Evolutionary conservation across 768 basidiomycete species (phyloP).

Genomic region (Mycena sanguinolenta): DNA sequence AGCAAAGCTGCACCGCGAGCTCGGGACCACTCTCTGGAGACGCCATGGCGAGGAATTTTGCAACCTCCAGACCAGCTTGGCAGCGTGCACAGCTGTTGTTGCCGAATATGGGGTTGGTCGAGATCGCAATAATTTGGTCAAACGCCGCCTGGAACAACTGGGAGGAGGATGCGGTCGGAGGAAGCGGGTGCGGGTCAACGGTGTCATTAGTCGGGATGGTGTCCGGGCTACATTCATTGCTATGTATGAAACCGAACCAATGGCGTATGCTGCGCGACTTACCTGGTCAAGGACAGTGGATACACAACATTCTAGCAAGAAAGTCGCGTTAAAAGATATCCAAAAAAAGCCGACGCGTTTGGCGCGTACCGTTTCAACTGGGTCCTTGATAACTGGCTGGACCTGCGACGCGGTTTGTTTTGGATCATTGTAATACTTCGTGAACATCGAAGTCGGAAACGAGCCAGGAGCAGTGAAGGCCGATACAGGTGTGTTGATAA

Average conservation of each 20-base stretch:
- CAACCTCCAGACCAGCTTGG: constrained; percentile 70
- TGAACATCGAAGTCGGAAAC: constrained; percentile 76
- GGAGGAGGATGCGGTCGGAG: constrained; percentile 63
- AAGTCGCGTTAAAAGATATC: not conserved
- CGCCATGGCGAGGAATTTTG: constrained; percentile 75
- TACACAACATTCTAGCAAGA: constrained; percentile 66
- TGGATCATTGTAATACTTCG: constrained; percentile 79
- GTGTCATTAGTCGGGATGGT: constrained; percentile 71
- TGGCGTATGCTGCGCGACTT: not conserved
- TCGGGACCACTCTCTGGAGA: constrained; percentile 72
- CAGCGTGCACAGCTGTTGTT: constrained; percentile 70
- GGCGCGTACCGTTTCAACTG: constrained; percentile 64
- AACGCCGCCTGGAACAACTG: constrained; percentile 66
- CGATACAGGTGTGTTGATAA: constrained; percentile 37
- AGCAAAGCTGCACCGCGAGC: constrained; percentile 71
- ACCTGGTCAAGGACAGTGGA: constrained; percentile 62
- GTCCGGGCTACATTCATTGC: constrained; percentile 56
- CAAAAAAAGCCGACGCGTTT: constrained; percentile 25
- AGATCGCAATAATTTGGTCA: constrained; percentile 69
- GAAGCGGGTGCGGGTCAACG: constrained; percentile 74
- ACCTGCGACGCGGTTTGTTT: constrained; percentile 80
- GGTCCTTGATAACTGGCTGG: constrained; percentile 84
- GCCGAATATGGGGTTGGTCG: constrained; percentile 65
- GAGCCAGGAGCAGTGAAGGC: constrained; percentile 71
- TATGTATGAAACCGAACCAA: not conserved